Evolutionary conservation across 805 yeast species (phyloP).

Genomic region (Metschnikowia kofuensis): DNA sequence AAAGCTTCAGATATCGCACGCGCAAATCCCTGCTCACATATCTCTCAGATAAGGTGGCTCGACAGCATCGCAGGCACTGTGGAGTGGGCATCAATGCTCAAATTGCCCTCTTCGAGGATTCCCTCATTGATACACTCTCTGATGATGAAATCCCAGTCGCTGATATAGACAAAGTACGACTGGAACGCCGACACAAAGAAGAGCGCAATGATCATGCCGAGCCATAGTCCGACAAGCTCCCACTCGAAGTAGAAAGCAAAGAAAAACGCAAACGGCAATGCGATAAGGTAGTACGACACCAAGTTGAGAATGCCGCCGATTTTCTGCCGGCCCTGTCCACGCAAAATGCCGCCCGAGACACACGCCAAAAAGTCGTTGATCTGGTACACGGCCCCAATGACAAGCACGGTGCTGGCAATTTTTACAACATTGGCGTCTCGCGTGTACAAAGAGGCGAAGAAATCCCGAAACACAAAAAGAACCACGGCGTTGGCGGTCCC

Average conservation of each 20-base stretch:
- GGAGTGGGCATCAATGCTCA: constrained; percentile 29
- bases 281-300: constrained; percentile 46
- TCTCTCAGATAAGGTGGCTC: constrained; percentile 9
- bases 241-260: constrained; percentile 41
- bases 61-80: constrained; percentile 27
- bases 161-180: constrained; percentile 38
- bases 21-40: background rate
- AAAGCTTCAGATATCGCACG: background rate
- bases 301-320: constrained; percentile 54
- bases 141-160: constrained; percentile 44
- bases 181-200: constrained; percentile 38
- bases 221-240: constrained; percentile 48
- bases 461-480: constrained; percentile 34
- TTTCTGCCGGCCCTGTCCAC: constrained; percentile 59
- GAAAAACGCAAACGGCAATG: constrained; percentile 46
- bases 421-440: constrained; percentile 35
- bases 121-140: constrained; percentile 43
- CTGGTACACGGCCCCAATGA: constrained; percentile 51
- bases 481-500: constrained; percentile 40
- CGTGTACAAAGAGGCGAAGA: constrained; percentile 42
- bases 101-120: constrained; percentile 33
- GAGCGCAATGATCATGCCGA: constrained; percentile 37
- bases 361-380: constrained; percentile 49
- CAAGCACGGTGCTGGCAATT: constrained; percentile 38
- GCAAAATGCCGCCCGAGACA: constrained; percentile 49